A percentile compares a stretch with the other conserved stretches of the same genome.
phyloP scores from a whole-genome alignment of 495 filamentous ascomycete genomes.

The Penicillium subrubescens region DNA sequence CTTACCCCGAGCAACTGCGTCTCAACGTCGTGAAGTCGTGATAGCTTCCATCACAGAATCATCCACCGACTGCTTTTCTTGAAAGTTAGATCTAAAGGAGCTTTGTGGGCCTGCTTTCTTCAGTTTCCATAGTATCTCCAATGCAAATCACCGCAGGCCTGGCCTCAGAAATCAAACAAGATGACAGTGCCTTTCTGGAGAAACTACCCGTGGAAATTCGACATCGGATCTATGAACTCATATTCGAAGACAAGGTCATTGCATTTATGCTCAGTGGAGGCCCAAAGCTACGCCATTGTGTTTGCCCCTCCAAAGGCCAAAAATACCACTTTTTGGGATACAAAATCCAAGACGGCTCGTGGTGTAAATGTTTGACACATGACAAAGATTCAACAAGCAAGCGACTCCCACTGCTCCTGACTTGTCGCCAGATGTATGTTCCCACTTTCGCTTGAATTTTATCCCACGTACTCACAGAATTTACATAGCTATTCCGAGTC shows the following conservation, averaged over 20 bases:
- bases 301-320: neutral
- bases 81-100: neutral
- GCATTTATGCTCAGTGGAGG: neutral
- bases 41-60: neutral
- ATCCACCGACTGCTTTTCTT: neutral
- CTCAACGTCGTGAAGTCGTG: neutral
- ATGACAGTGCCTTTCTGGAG: neutral
- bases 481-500: neutral
- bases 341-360: neutral
- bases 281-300: neutral
- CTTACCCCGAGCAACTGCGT: neutral
- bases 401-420: neutral
- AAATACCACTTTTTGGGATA: neutral
- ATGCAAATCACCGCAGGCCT: neutral
- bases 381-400: neutral
- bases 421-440: slow-evolving; percentile 1
- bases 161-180: neutral
- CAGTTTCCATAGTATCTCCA: too few species aligned
- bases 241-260: neutral
- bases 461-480: neutral
- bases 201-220: neutral
- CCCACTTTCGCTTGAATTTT: neutral
- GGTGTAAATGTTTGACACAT: neutral
- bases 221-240: neutral
- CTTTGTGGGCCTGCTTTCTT: too few species aligned